Evolutionary conservation across 2,329 filamentous ascomycete genomes (phyloP), one percentile per base, ranked within the genome.

Genomic region (Penicillium sp.): DNA sequence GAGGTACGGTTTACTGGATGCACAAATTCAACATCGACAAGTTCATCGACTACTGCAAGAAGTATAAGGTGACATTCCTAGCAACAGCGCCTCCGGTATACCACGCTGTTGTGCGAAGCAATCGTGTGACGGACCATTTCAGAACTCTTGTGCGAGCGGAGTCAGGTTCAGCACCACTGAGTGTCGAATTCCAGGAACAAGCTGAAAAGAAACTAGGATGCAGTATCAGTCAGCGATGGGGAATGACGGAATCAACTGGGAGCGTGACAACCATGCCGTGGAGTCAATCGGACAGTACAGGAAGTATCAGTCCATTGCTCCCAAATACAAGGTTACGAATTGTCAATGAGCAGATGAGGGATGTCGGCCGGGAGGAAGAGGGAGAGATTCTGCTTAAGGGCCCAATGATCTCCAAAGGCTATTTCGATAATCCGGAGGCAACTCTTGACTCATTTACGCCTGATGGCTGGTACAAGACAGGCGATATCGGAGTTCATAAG

Each of bases 51-150:
- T 83, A 87, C 72, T 80, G 78, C 67, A 79, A 79, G 47, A 77
- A 79, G 53, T 83, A 85, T 68, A 72, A 74, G 11, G 80, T 88
- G 64, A 87, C 84, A 0, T 76, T 72, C 55, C 83, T 88, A 70
- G 85, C 86, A 70, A 85, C 82, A 5, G 86, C 89, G 1, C 87
- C 87, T 8, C 86, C 86, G 1, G 85, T 90, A 58, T 88, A 81
- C 67, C 79, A 88, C 15, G 79, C 83, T 17, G 85, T 90, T 61
- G 83, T 85, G 7, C 88, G 88, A 71, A 79, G 78, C 35, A 81
- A 84, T 0, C 71, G 79, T 0, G 85, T 88, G 2, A 85, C 75
- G 9, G 82, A 86, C 57, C 85, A 88, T 48, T 85, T 89, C 62
- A 79, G 79, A 31, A 73, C 73, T 0, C 71, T 88, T 26, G 73